Percentiles rank a stretch among this genome's conserved stretches.
Conservation (phyloP, 306 rosid species). For the Cajanus cajan region DNA sequence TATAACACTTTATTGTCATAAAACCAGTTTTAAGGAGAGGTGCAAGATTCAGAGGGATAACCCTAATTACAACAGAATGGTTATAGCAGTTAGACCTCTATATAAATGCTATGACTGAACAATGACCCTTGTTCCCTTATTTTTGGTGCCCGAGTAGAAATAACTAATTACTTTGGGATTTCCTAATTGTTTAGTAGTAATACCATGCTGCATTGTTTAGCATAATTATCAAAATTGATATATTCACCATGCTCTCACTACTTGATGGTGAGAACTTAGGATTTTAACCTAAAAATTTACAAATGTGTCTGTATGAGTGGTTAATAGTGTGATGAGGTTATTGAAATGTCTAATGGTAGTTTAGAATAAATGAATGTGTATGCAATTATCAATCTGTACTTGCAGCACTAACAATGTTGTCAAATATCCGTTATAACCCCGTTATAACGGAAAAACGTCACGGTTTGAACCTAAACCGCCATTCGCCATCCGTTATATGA, state of each 20-base stretch:
- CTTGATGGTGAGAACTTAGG: not conserved
- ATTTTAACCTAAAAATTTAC: not conserved
- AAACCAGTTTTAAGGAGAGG: conserved; percentile 4
- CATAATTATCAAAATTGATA: not conserved
- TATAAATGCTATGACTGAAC: not conserved
- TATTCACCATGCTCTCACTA: not conserved
- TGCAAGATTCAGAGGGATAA: not conserved
- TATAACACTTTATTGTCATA: not conserved
- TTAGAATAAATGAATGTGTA: no score
- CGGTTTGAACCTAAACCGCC: no score
- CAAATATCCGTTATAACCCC: no score
- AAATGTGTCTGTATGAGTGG: no score
- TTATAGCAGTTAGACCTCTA: not conserved
- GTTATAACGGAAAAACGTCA: no score
- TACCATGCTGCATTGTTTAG: not conserved
- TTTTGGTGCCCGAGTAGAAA: not conserved
- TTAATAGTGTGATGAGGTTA: no score
- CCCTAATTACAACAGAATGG: not conserved
- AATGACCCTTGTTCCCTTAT: not conserved
- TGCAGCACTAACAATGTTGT: no score
- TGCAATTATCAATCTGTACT: no score
- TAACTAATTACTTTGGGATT: not conserved
- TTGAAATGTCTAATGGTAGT: no score
- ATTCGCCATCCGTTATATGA: no score
- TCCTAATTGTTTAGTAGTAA: not conserved